These are phyloP conservation scores for Plasmopara viticola DNA, from an alignment of 352 stramenopile species.

Conservation along the genomic window DNA sequence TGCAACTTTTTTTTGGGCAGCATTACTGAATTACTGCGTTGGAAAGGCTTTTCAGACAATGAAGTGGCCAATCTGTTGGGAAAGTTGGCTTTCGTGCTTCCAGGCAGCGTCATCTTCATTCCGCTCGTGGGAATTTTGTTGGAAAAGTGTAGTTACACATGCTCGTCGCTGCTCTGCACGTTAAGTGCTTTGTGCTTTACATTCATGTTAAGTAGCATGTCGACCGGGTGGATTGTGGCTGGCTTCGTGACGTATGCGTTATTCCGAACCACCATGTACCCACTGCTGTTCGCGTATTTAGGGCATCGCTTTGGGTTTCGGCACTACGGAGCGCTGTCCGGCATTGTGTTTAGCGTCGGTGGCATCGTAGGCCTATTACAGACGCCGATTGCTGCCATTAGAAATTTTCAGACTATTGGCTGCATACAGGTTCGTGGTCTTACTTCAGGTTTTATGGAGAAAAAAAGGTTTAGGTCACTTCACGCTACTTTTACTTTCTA, in stretches of 20 bases:
- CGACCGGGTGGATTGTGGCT: constrained; percentile 37
- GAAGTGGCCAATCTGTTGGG: constrained; percentile 35
- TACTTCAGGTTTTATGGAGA: constrained; percentile 2
- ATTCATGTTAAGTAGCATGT: constrained; percentile 28
- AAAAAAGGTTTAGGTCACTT: not conserved
- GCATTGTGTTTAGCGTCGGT: constrained; percentile 68
- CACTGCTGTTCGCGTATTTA: constrained; percentile 76
- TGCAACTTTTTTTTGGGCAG: constrained; percentile 83
- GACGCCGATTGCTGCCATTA: constrained; percentile 50
- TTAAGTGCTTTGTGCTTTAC: constrained; percentile 40
- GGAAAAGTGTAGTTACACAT: constrained; percentile 62
- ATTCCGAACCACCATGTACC: constrained; percentile 80
- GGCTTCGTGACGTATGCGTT: constrained; percentile 72
- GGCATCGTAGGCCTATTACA: constrained; percentile 58
- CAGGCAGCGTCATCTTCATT: constrained; percentile 67
- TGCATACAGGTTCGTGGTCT: constrained; percentile 40
- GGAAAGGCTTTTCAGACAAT: constrained; percentile 37
- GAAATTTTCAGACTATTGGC: constrained; percentile 35
- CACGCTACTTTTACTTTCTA: constrained; percentile 18
- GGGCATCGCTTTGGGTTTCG: constrained; percentile 77
- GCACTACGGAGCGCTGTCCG: constrained; percentile 77
- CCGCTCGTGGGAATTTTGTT: constrained; percentile 65
- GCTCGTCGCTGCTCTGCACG: constrained; percentile 41
- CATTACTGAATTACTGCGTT: constrained; percentile 48
- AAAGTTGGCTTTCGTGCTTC: constrained; percentile 58